These are phyloP conservation scores for Phialophora verrucosa DNA, from an alignment of 2,329 filamentous ascomycete species.

Conservation along the genomic window DNA sequence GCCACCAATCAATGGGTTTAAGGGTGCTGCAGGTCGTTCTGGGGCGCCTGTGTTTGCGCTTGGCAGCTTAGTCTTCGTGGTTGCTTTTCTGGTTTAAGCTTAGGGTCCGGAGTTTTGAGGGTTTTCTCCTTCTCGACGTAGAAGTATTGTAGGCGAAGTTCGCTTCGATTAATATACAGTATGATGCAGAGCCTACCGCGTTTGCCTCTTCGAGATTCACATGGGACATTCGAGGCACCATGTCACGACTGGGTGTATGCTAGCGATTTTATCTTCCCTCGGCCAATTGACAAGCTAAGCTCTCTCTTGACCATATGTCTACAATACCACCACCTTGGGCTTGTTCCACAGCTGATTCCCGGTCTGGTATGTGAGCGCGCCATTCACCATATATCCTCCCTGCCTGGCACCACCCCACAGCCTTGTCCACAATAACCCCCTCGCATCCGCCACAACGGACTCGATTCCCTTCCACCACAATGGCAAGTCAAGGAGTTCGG, in stretches of 20 bases:
- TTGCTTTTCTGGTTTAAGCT: conserved; percentile 25
- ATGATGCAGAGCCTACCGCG: background rate
- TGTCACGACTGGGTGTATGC: background rate
- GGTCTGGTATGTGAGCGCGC: conserved; percentile 57
- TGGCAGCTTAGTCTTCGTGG: conserved; percentile 27
- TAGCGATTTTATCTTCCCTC: background rate
- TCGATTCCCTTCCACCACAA: conserved; percentile 60
- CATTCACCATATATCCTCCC: conserved; percentile 65
- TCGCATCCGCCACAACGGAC: conserved; percentile 59
- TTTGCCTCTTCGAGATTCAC: background rate
- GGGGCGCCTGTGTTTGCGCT: conserved; percentile 29
- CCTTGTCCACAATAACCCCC: conserved; percentile 64
- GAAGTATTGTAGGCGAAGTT: background rate
- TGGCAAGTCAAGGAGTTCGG: conserved; percentile 46
- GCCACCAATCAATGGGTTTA: conserved; percentile 31
- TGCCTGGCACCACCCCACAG: conserved; percentile 62
- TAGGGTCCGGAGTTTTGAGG: background rate
- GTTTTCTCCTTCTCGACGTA: background rate
- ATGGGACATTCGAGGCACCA: background rate
- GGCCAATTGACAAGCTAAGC: background rate
- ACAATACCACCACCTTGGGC: conserved; percentile 48
- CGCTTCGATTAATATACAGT: background rate
- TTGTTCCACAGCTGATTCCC: conserved; percentile 47
- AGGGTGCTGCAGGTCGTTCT: conserved; percentile 28
- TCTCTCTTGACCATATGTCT: background rate